Evolutionary conservation across 371 early-diverging fungal species (phyloP).

Genomic region (Actinomucor elegans): DNA sequence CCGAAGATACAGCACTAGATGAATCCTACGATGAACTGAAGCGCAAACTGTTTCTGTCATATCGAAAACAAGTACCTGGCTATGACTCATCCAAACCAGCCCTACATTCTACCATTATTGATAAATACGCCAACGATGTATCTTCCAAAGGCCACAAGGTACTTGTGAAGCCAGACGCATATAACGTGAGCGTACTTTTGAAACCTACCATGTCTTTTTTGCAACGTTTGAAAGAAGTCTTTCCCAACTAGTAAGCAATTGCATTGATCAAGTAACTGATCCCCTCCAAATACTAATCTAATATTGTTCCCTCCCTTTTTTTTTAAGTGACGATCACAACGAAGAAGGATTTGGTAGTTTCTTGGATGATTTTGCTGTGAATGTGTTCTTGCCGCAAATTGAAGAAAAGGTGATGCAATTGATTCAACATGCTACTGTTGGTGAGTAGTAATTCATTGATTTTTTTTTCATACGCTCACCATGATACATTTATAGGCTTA

Average conservation of each 20-base stretch:
- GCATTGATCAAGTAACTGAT: no score
- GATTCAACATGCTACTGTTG: conserved; percentile 66
- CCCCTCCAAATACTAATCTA: background rate
- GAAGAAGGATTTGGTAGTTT: conserved; percentile 67
- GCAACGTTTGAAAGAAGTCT: conserved; percentile 53
- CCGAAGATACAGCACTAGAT: conserved; percentile 22
- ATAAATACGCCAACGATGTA: conserved; percentile 65
- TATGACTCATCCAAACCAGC: conserved; percentile 16
- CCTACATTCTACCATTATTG: conserved; percentile 53
- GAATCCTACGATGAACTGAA: conserved; percentile 45
- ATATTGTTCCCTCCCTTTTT: background rate
- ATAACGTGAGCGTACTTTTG: conserved; percentile 70
- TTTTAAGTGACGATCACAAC: conserved; percentile 44
- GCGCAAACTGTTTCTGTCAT: conserved; percentile 23
- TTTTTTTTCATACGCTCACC: background rate
- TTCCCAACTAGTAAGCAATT: conserved; percentile 51
- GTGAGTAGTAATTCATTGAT: conserved; percentile 40
- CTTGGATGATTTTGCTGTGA: conserved; percentile 77
- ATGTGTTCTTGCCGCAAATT: conserved; percentile 74
- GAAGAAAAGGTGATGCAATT: conserved; percentile 71
- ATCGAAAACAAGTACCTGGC: conserved; percentile 38
- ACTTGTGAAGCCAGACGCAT: conserved; percentile 67
- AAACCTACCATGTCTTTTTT: conserved; percentile 70
- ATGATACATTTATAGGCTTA: conserved; percentile 29
- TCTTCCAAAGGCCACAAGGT: conserved; percentile 69